Evolutionary conservation across 441 rosid species (phyloP), one percentile per base, ranked within the genome.

Genomic region (Raphanus hybrid): DNA sequence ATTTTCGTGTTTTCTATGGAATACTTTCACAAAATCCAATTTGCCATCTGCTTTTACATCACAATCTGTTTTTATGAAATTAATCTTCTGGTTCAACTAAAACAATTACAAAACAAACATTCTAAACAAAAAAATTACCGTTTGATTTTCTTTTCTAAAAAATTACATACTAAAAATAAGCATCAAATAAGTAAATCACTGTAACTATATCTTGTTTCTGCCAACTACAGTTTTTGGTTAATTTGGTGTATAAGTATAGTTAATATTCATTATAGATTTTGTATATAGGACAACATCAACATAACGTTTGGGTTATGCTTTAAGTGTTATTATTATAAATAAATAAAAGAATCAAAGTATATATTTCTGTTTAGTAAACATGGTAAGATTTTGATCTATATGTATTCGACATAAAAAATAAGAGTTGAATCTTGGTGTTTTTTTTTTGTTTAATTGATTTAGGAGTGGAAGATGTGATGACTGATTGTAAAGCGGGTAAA

Each of bases 401-500:
- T 66, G 41, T 41, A 16, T 11, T 11, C 6, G 8, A 50, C 6
- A 8, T 32, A n/a, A 10, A 18, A 48, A 48, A 12, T 5, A 5
- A 16, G 35, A 34, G 58, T 27, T 64, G 5, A 48, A 18, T 14
- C 16, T 43, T 64, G 20, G 29, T 12, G 14, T 62, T 74, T 69
- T 62, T 74, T 69, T 37, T 65, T 52, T 3, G 64, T 70, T 39
- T 29, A 12, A 64, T 55, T 12, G 32, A 4, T 61, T 23, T 41
- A 91, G 94, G 97, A 4, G 94, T 91, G 23, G 59, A 54, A 54
- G 59, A 86, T 78, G 91, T 90, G 69, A 80, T 64, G 23, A 87
- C 97, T 8, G 91, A 91, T 81, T 89, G 91, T 82, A 88, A 82
- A 83, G 74, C 82, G 45, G 80, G 87, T 48, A 86, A 83, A 78